Evolutionary conservation across 768 basidiomycete species (phyloP), one percentile per base, ranked within the genome.

Genomic region (Psilocybe cubensis): DNA sequence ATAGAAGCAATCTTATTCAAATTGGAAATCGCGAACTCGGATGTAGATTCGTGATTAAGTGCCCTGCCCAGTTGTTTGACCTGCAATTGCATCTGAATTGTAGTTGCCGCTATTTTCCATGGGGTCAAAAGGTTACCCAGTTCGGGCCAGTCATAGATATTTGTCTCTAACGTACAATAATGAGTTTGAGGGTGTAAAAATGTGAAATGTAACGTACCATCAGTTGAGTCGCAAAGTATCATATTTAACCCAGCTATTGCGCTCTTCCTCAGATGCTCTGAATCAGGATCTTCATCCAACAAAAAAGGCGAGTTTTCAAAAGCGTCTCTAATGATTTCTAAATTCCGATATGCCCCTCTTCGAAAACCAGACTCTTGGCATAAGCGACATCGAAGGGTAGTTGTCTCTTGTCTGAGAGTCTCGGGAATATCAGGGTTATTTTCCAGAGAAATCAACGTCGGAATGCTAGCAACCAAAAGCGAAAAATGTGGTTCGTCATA

Each of bases 91-190:
- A 92, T 80, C 63, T 91, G 87, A 53, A 92, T 88, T 4, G 88
- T 86, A 0, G 92, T 92, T 2, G 89, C 89, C 9, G 89, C 84
- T 23, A 93, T 82, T 65, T 89, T 91, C 90, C 92, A 94, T 0
- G 91, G 92, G 59, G 89, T 92, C 25, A 93, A 74, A 28, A 89
- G 74, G 9, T 84, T 85, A 0, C 84, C 85, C 11, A 87, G 80
- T 58, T 81, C 77, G 18, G 84, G 82, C 80, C 84, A 86, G 53
- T 81, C 83, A 48, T 79, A 80, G 49, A 83, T 73, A 35, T 83
- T 83, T 18, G 80, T 73, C 52, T 83, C 81, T 73, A 62, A 27
- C 44, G 25, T 47, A 31, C 17, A 23, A 20, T 51, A 20, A 38
- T 31, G 49, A 18, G 56, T 50, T 42, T 38, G 42, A 18, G 10